Evolutionary conservation across 2,329 filamentous ascomycete genomes (phyloP), one percentile per base, ranked within the genome.

Genomic region (Xylariaceae sp.): DNA sequence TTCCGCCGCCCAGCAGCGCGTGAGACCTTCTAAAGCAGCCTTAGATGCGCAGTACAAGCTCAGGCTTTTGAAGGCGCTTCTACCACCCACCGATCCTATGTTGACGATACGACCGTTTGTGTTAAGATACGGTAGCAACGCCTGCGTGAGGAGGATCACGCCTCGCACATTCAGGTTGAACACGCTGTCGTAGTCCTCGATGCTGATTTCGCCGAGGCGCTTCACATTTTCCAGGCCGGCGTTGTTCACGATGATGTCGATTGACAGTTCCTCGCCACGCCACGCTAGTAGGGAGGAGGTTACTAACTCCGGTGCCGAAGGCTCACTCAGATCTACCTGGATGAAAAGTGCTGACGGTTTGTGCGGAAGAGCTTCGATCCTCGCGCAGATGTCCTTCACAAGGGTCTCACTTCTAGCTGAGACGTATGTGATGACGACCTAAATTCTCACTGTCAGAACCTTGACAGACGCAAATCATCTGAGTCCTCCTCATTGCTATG

Each of bases 331-430:
- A 56, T 72, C 66, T 3, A 65, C 65, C 35, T 61, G 62, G 13
- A 65, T 57, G 11, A 59, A 35, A 37, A 64, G 58, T 9, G 61
- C 61, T 7, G 50, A 60, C 30, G 69, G 67, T 11, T 61, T 59
- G 53, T 71, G 65, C 3, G 68, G 66, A 7, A 88, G 73, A 0
- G 81, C 78, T 63, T 81, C 76, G 65, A 88, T 85, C 64, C 84
- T 86, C 54, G 76, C 77, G 62, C 82, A 77, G 23, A 88, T 72
- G 66, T 86, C 82, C 61, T 82, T 78, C 8, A 86, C 72, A 63
- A 82, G 86, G 2, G 82, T 72, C 0, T 82, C 81, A n/a, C 85
- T 85, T 8, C 84, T 74, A 23, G 86, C 79, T 1, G 86, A 85
- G 61, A 87, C 80, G 67, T 88, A 88, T 1, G 84, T 84, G 18